phyloP scores from a whole-genome alignment of 2,329 filamentous ascomycete species.

The Ramularia collo-cygni region DNA sequence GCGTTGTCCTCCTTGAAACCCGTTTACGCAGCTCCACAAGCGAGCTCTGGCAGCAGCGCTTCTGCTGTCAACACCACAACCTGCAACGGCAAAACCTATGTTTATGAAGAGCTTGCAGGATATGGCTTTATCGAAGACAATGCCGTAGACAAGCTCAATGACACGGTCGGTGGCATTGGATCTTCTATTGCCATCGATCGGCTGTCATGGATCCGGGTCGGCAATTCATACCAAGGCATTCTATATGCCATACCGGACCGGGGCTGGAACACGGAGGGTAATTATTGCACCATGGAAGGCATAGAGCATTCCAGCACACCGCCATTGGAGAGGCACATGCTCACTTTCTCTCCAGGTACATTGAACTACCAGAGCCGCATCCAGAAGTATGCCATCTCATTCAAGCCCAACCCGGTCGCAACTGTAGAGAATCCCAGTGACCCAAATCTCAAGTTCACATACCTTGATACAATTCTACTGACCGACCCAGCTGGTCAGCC shows the following conservation, averaged over 20 bases:
- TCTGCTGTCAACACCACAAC: conserved; percentile 41
- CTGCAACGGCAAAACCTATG: conserved; percentile 56
- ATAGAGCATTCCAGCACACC: no score
- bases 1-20: conserved; percentile 1
- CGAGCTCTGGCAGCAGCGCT: no score
- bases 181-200: conserved; percentile 58
- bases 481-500: conserved; percentile 56
- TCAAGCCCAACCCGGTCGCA: conserved; percentile 48
- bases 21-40: neutral
- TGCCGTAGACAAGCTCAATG: conserved; percentile 59
- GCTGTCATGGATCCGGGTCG: conserved; percentile 50
- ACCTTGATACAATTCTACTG: conserved; percentile 59
- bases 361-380: conserved; percentile 61
- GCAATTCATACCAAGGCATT: conserved; percentile 51
- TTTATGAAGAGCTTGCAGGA: conserved; percentile 61
- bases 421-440: conserved; percentile 47
- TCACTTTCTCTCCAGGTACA: no score
- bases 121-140: conserved; percentile 56
- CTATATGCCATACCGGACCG: conserved; percentile 53
- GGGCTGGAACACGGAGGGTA: conserved; percentile 63
- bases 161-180: conserved; percentile 62
- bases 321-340: no score
- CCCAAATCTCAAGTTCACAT: conserved; percentile 57
- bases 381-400: conserved; percentile 58
- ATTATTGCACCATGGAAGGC: no score